Conservation (phyloP, 306 rosid species). For the Prunus kanzakura region DNA sequence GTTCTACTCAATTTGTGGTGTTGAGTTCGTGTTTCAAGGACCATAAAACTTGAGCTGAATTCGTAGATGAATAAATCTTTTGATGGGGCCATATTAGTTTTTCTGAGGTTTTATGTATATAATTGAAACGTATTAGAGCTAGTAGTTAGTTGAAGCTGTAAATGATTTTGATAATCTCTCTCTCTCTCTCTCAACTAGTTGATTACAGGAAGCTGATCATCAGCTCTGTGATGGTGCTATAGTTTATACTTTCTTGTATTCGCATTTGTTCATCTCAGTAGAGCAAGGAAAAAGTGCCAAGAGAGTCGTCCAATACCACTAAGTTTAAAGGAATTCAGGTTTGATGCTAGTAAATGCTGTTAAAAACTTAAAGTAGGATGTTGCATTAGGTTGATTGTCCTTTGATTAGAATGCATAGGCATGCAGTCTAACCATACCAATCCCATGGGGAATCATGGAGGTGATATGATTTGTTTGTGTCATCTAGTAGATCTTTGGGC, state of each 20-base stretch:
- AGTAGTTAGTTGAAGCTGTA: neutral
- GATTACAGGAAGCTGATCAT: no score
- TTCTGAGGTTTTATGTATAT: neutral
- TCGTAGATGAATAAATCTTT: neutral
- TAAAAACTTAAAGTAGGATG: neutral
- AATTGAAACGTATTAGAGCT: neutral
- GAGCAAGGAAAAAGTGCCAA: neutral
- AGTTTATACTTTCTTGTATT: no score
- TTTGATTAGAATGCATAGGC: constrained; percentile 2
- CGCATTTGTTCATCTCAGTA: no score
- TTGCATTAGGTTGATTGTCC: neutral
- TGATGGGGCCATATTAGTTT: neutral
- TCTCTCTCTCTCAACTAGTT: no score
- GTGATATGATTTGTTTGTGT: neutral
- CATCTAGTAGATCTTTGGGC: neutral
- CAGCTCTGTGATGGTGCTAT: no score
- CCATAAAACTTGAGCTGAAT: neutral
- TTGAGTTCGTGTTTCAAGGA: neutral
- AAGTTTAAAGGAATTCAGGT: neutral
- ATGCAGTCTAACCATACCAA: neutral
- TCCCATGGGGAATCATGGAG: neutral
- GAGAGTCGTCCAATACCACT: neutral
- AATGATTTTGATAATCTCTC: neutral
- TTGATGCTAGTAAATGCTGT: neutral
- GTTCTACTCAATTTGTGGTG: neutral